Evolutionary conservation across 2,329 filamentous ascomycete species (phyloP).

Genomic region (Nemania bipapillata): DNA sequence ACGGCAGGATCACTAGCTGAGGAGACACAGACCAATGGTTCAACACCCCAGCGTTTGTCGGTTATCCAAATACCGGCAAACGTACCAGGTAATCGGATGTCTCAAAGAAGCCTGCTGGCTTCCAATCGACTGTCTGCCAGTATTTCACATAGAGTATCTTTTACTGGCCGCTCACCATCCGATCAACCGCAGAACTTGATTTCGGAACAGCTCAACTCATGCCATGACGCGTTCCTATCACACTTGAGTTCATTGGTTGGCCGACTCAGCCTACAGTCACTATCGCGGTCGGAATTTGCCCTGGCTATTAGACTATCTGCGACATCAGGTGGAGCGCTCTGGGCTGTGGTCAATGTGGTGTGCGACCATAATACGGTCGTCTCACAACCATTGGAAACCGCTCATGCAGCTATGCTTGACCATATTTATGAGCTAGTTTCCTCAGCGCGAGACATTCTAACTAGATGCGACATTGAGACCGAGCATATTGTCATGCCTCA

Average conservation of each 20-base stretch:
- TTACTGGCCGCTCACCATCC: conserved; percentile 73
- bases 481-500: conserved; percentile 84
- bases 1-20: conserved; percentile 54
- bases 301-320: conserved; percentile 85
- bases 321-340: conserved; percentile 79
- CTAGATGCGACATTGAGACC: conserved; percentile 72
- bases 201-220: conserved; percentile 80
- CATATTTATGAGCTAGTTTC: conserved; percentile 82
- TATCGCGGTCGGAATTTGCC: conserved; percentile 84
- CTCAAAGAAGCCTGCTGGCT: conserved; percentile 54
- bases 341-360: conserved; percentile 83
- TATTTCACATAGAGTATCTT: conserved; percentile 79
- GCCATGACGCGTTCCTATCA: conserved; percentile 88
- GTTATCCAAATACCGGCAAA: conserved; percentile 55
- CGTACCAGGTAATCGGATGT: conserved; percentile 50
- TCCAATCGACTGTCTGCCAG: conserved; percentile 63
- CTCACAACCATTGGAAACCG: conserved; percentile 72
- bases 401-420: conserved; percentile 80
- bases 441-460: conserved; percentile 82
- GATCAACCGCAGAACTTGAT: conserved; percentile 77
- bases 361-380: conserved; percentile 79
- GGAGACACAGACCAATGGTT: conserved; percentile 52
- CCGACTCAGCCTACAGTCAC: conserved; percentile 87
- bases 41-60: conserved; percentile 61
- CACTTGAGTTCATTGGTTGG: conserved; percentile 94